phyloP scores from a whole-genome alignment of 192 early-diverging fungal species.

The Spizellomyces sp. region DNA sequence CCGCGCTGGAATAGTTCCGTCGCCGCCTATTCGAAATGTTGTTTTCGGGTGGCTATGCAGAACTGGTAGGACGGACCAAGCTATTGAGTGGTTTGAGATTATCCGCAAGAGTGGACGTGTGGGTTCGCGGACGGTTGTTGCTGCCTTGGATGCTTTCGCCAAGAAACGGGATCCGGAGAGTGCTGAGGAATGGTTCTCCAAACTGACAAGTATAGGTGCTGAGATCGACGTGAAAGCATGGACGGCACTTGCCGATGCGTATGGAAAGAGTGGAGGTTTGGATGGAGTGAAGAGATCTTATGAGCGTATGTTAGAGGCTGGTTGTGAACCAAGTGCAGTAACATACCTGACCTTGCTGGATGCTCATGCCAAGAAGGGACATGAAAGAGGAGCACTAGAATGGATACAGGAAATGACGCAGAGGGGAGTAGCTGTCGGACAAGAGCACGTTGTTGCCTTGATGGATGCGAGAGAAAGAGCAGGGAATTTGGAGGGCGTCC shows the following conservation, averaged over 20 bases:
- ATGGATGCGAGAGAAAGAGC: too few species aligned
- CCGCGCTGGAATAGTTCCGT: background rate
- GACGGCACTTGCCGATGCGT: background rate
- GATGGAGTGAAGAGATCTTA: background rate
- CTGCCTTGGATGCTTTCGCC: background rate
- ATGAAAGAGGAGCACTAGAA: background rate
- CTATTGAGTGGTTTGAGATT: constrained; percentile 1
- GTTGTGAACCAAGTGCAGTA: constrained; percentile 1
- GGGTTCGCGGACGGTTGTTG: background rate
- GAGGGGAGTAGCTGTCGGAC: too few species aligned
- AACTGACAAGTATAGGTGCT: background rate
- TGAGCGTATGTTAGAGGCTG: background rate
- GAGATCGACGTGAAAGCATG: background rate
- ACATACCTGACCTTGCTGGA: constrained; percentile 9
- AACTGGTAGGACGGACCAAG: background rate
- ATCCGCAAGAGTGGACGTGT: background rate
- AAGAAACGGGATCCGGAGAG: background rate
- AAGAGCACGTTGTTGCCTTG: too few species aligned
- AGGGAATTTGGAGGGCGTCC: too few species aligned
- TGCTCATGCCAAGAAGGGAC: background rate
- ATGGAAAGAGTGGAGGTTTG: background rate
- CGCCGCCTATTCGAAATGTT: background rate
- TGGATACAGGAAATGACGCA: too few species aligned
- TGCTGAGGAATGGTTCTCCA: background rate
- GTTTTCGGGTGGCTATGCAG: constrained; percentile 8